Conservation (phyloP, 2,329 filamentous ascomycete species). For the Paecilomyces fulvus region DNA sequence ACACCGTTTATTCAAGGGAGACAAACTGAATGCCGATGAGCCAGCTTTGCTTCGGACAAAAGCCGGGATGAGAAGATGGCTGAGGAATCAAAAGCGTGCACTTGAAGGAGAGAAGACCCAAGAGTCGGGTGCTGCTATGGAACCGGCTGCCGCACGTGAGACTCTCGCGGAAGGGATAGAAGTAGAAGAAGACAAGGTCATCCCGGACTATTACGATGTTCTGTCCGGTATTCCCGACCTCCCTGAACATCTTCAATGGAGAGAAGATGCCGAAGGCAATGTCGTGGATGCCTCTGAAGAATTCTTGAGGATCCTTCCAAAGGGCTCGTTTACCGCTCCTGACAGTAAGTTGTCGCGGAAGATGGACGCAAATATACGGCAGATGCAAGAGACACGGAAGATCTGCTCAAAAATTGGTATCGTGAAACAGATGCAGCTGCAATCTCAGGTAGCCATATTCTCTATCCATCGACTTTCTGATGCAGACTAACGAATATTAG, state of each 20-base stretch:
- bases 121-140: conserved; percentile 36
- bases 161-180: conserved; percentile 94
- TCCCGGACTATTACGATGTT: conserved; percentile 93
- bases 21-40: conserved; percentile 77
- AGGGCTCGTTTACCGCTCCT: conserved; percentile 66
- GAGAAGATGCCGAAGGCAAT: conserved; percentile 80
- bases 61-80: conserved; percentile 79
- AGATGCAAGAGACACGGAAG: conserved; percentile 95
- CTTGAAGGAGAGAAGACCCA: conserved; percentile 41
- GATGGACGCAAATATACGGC: conserved; percentile 82
- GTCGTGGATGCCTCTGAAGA: conserved; percentile 83
- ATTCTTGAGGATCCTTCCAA: conserved; percentile 67
- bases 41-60: conserved; percentile 79
- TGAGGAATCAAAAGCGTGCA: conserved; percentile 67
- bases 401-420: conserved; percentile 93
- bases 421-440: conserved; percentile 99
- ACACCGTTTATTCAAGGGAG: conserved; percentile 74
- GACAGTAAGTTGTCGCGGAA: conserved; percentile 65
- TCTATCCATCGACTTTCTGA: not conserved
- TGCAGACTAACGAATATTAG: conserved; percentile 35
- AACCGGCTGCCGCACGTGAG: conserved; percentile 51
- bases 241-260: conserved; percentile 68
- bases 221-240: conserved; percentile 81
- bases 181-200: conserved; percentile 69
- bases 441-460: conserved; percentile 66